These are phyloP conservation scores for Withania somnifera DNA, from an alignment of 305 asterid species.

Conservation along the genomic window DNA sequence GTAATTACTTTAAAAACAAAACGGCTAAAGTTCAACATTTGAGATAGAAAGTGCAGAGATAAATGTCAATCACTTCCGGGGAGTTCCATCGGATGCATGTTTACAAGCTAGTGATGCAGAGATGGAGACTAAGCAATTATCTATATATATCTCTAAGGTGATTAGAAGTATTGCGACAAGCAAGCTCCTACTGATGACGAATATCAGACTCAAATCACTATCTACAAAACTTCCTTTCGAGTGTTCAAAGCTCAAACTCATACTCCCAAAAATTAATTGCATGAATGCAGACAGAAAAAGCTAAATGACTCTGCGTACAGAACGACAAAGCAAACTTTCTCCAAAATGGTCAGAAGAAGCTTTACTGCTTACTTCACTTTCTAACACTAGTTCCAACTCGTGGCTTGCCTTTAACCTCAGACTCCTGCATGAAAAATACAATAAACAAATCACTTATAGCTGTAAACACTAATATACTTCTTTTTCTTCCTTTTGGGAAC, in stretches of 20 bases:
- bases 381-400: conserved; percentile 43
- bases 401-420: conserved; percentile 84
- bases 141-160: background rate
- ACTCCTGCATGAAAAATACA: conserved; percentile 38
- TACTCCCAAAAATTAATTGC: background rate
- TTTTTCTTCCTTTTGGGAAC: background rate
- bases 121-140: background rate
- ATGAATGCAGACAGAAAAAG: background rate
- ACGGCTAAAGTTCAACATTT: background rate
- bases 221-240: background rate
- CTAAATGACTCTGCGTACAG: conserved; percentile 2
- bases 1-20: too few relatives aligned
- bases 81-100: background rate
- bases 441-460: background rate
- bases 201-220: background rate
- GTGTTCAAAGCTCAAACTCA: background rate
- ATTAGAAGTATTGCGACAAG: background rate
- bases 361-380: conserved; percentile 33
- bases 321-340: background rate
- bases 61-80: background rate
- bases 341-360: background rate
- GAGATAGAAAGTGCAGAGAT: background rate
- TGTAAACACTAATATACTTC: background rate
- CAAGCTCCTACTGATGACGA: background rate
- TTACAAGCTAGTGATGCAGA: background rate